Percentiles rank a stretch among this genome's conserved stretches.
These are phyloP conservation scores for Leccinum aurantiacum DNA, from an alignment of 768 basidiomycete species.

Conservation along the genomic window DNA sequence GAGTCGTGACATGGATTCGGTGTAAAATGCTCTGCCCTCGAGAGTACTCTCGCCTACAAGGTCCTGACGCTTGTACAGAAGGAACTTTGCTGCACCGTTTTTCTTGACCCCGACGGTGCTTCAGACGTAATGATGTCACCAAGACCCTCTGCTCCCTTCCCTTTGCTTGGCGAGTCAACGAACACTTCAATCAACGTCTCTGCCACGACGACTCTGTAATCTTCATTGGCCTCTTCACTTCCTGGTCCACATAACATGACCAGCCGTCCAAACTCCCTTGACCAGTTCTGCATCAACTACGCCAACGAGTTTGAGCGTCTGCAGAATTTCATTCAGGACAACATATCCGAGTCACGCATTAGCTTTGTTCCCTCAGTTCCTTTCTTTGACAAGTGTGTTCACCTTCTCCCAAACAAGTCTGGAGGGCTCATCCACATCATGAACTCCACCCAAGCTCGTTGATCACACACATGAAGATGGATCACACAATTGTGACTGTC, in stretches of 20 bases:
- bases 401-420: conserved; percentile 80
- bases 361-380: conserved; percentile 66
- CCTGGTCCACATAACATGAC: conserved; percentile 92
- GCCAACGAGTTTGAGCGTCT: conserved; percentile 77
- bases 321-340: conserved; percentile 77
- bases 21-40: conserved; percentile 67
- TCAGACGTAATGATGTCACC: conserved; percentile 91
- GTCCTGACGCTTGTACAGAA: conserved; percentile 85
- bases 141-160: conserved; percentile 91
- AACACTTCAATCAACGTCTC: conserved; percentile 92
- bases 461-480: conserved; percentile 82
- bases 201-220: conserved; percentile 91
- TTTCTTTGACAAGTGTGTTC: conserved; percentile 90
- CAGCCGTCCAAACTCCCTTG: conserved; percentile 85
- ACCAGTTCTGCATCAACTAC: conserved; percentile 96
- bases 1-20: conserved; percentile 84
- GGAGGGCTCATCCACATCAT: conserved; percentile 96
- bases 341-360: conserved; percentile 77
- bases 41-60: conserved; percentile 83
- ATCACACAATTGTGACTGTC: conserved; percentile 90
- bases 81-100: conserved; percentile 88
- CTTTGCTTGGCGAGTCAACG: conserved; percentile 89
- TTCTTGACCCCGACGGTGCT: conserved; percentile 92
- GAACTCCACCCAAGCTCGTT: conserved; percentile 85
- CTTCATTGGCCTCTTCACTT: conserved; percentile 91